Percentiles rank a stretch among this genome's conserved stretches.
Evolutionary conservation across 2,329 filamentous ascomycete genomes (phyloP).

Genomic region (Claviceps humidiphila): DNA sequence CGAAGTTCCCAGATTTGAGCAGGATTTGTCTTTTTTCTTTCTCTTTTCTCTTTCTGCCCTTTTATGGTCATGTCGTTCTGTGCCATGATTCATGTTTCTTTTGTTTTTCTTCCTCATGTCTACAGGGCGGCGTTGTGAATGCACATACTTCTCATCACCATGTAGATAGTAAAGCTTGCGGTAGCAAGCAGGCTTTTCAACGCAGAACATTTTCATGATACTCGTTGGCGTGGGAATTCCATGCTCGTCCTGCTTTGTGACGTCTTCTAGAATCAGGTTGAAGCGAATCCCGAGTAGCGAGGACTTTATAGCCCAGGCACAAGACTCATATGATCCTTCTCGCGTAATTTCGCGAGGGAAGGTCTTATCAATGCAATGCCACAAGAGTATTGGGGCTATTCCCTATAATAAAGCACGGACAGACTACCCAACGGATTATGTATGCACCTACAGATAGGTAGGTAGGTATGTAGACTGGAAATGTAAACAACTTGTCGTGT

Average conservation of each 20-base stretch:
- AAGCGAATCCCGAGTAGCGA: background rate
- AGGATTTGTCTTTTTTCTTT: background rate
- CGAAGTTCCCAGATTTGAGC: background rate
- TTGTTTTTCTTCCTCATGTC: background rate
- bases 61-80: background rate
- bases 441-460: too few species aligned
- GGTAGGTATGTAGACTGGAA: too few species aligned
- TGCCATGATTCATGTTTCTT: background rate
- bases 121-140: background rate
- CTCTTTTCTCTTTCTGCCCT: background rate
- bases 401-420: too few species aligned
- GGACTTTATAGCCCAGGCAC: background rate
- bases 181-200: background rate
- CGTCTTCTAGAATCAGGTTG: background rate
- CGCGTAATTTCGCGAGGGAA: too few species aligned
- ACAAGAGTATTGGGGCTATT: too few species aligned
- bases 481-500: background rate
- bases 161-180: slow-evolving; percentile 1
- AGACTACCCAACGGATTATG: too few species aligned
- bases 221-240: background rate
- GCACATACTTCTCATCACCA: slow-evolving; percentile 1
- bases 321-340: too few species aligned
- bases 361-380: too few species aligned
- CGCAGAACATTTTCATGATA: background rate
- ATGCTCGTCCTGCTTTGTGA: background rate